Evolutionary conservation across 2,329 filamentous ascomycete species (phyloP).

Genomic region (Dissoconium aciculare): DNA sequence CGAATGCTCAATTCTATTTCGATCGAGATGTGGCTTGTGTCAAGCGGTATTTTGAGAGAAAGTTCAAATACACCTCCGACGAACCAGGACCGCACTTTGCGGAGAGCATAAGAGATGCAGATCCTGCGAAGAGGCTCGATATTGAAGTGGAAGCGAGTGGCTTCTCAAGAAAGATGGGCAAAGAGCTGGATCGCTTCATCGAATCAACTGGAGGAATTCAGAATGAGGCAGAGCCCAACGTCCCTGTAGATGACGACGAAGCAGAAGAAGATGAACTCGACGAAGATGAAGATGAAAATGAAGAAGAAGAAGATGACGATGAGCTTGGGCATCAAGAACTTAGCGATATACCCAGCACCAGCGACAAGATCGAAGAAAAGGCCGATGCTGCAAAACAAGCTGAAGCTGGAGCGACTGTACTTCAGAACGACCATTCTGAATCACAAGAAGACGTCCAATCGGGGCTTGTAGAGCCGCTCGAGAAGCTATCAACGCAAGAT

Average conservation of each 20-base stretch:
- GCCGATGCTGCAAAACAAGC: neutral
- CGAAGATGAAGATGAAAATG: conserved; percentile 24
- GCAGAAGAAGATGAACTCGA: conserved; percentile 27
- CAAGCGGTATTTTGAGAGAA: conserved; percentile 80
- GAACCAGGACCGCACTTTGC: conserved; percentile 72
- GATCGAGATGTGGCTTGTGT: conserved; percentile 91
- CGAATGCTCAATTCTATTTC: conserved; percentile 93
- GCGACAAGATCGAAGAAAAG: too few species aligned
- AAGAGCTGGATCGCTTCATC: conserved; percentile 84
- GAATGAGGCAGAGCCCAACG: conserved; percentile 17
- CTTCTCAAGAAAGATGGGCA: conserved; percentile 93
- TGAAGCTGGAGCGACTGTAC: neutral
- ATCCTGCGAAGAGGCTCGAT: conserved; percentile 59
- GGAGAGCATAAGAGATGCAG: conserved; percentile 62
- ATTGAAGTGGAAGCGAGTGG: conserved; percentile 82
- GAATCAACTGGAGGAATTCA: conserved; percentile 47
- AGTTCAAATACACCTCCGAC: conserved; percentile 75
- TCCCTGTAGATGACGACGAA: conserved; percentile 26
- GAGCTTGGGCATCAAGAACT: conserved; percentile 6
- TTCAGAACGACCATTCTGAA: too few species aligned
- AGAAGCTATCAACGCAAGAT: conserved; percentile 11
- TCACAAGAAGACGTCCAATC: too few species aligned
- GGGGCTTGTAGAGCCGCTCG: conserved; percentile 12
- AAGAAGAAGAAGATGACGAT: conserved; percentile 10
- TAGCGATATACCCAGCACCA: neutral